phyloP scores from a whole-genome alignment of 768 basidiomycete species.

The Suillus subalutaceus region DNA sequence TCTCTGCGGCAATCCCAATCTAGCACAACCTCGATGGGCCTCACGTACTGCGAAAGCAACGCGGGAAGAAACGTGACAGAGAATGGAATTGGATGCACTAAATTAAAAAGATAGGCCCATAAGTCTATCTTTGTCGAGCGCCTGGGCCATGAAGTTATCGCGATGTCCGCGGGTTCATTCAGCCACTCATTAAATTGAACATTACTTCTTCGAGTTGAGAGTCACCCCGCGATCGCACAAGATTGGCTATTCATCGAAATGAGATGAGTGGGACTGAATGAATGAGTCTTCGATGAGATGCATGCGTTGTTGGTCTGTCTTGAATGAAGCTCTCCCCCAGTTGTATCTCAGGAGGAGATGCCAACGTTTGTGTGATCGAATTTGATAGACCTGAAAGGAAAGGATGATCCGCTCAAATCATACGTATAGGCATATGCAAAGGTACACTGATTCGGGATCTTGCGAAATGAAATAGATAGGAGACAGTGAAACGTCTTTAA shows the following conservation, averaged over 20 bases:
- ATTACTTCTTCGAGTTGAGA: neutral
- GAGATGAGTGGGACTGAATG: constrained; percentile 6
- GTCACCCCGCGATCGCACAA: constrained; percentile 1
- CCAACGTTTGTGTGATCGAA: constrained; percentile 6
- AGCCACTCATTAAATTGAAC: neutral
- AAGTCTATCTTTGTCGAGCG: constrained; percentile 2
- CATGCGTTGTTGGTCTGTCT: constrained; percentile 6
- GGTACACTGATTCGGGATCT: constrained; percentile 5
- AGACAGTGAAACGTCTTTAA: neutral
- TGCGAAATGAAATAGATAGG: constrained; percentile 9
- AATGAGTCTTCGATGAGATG: constrained; percentile 6
- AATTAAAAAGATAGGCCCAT: constrained; percentile 2
- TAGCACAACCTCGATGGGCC: neutral
- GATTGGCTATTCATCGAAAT: constrained; percentile 2
- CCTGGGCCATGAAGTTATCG: constrained; percentile 4
- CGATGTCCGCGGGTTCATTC: constrained; percentile 7
- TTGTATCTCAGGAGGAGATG: neutral
- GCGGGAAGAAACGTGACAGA: constrained; percentile 1
- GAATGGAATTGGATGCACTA: neutral
- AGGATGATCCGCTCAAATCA: constrained; percentile 5
- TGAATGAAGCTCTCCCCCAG: constrained; percentile 4
- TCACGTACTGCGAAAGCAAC: constrained; percentile 8
- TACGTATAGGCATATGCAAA: constrained; percentile 1
- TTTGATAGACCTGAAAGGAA: constrained; percentile 4
- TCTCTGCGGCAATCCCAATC: constrained; percentile 6